These are phyloP conservation scores for Exophiala aquamarina DNA, from an alignment of 2,329 filamentous ascomycete species.

Conservation along the genomic window DNA sequence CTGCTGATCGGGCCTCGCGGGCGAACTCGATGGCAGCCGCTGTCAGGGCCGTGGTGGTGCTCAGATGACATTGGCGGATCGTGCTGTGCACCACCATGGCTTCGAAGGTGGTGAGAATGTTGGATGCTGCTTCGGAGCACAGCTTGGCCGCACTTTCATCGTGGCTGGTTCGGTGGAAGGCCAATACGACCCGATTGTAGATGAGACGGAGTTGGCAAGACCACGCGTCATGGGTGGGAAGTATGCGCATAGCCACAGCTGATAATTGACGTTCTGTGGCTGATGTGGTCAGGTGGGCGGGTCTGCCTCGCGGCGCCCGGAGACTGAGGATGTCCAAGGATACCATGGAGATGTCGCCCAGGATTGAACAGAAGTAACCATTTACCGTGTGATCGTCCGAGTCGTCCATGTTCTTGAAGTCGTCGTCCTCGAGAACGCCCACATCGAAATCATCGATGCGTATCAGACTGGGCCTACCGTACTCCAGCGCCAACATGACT, in stretches of 20 bases:
- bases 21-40: constrained; percentile 10
- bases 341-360: constrained; percentile 1
- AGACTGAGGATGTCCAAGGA: constrained; percentile 5
- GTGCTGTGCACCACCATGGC: constrained; percentile 8
- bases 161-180: constrained; percentile 2
- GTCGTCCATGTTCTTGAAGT: constrained; percentile 10
- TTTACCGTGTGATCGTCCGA: constrained; percentile 1
- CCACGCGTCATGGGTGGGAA: constrained; percentile 1
- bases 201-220: constrained; percentile 11
- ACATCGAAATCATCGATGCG: constrained; percentile 12
- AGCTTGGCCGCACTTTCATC: neutral
- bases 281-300: neutral
- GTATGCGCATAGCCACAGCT: constrained; percentile 3
- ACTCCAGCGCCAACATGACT: constrained; percentile 4
- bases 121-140: constrained; percentile 10
- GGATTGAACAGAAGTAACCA: constrained; percentile 2
- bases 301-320: constrained; percentile 1
- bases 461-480: constrained; percentile 8
- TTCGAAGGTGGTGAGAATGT: constrained; percentile 12
- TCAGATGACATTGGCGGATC: constrained; percentile 6
- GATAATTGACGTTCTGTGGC: constrained; percentile 1
- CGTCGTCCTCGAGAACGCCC: constrained; percentile 2
- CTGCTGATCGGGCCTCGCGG: neutral
- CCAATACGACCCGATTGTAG: constrained; percentile 6
- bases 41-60: constrained; percentile 2